phyloP scores from a whole-genome alignment of 805 yeast species.

The Sungouiella thailandica region DNA sequence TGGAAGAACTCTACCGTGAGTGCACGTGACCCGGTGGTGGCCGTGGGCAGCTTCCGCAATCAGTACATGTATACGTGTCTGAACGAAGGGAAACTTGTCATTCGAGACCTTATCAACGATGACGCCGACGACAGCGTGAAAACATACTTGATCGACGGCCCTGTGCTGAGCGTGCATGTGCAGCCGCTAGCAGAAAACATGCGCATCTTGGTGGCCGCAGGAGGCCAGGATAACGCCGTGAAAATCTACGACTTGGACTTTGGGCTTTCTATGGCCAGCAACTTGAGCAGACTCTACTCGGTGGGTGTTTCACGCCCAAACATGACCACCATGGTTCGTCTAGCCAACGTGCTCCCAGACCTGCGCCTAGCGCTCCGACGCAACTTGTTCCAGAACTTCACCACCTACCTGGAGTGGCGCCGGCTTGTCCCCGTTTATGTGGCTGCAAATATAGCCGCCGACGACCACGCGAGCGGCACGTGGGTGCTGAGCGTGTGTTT shows the following conservation, averaged over 20 bases:
- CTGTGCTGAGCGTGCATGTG: constrained; percentile 20
- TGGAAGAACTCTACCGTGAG: constrained; percentile 24
- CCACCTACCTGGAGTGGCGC: constrained; percentile 1
- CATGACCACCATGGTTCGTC: constrained; percentile 1
- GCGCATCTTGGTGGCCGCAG: constrained; percentile 17
- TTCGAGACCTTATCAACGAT: constrained; percentile 34
- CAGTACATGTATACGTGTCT: constrained; percentile 31
- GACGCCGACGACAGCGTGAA: constrained; percentile 27
- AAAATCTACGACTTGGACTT: constrained; percentile 21
- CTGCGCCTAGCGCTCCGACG: constrained; percentile 1
- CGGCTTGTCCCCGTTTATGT: constrained; percentile 1
- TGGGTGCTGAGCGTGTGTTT: constrained; percentile 3
- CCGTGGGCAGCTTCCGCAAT: constrained; percentile 21
- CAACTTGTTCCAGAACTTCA: not conserved
- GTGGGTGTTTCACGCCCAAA: constrained; percentile 1
- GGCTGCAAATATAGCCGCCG: not conserved
- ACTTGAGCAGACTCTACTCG: constrained; percentile 1
- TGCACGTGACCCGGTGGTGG: constrained; percentile 20
- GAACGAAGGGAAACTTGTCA: constrained; percentile 26
- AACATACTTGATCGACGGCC: constrained; percentile 21
- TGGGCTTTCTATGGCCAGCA: not conserved
- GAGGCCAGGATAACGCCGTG: constrained; percentile 25
- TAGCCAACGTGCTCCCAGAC: constrained; percentile 1
- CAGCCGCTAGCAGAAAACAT: constrained; percentile 4
- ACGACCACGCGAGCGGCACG: not conserved